Evolutionary conservation across 116 monocot genomes (phyloP), one percentile per base, ranked within the genome.

Genomic region (Iris pallida): DNA sequence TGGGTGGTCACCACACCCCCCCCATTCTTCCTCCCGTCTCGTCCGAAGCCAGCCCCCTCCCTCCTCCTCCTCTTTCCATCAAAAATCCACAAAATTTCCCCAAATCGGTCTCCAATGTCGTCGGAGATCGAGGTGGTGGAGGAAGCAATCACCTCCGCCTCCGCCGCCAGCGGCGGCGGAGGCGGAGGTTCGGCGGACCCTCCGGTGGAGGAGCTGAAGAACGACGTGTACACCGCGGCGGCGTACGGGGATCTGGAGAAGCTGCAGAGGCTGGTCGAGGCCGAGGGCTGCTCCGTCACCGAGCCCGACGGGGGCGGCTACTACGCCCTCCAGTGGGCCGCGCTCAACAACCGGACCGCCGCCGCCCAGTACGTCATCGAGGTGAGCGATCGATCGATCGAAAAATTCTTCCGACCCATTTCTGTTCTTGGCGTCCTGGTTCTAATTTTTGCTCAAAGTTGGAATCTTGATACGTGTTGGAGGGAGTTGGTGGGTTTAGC

Each of bases 241-340:
- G 95, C 95, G 17, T 91, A 95, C 65, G 95, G 95, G 16, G 91
- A 95, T 72, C 74, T 95, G 30, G 95, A 95, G 84, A 95, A 95
- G 86, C 84, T 95, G 17, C 88, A 91, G 66, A 66, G 91, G 62
- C 80, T 95, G 51, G 95, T 95, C 15, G 91, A 88, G 82, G 46
- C 11, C 42, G 91, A 91, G 55, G 87, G 90, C 2, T 75, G 76
- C 70, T 82, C 91, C 20, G 80, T 95, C 6, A 16, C 80, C 40
- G 91, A 86, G 69, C 88, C 88, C 64, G 91, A 95, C 57, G 88
- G 73, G 10, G 75, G 79, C 57, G 91, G 95, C 0, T 88, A 91
- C 80, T 78, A 82, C 75, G 88, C 95, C 13, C 84, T 95, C 20
- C 95, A 95, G 71, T 95, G 95, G 95, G 91, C 95, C 45, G 88